Base-by-base conservation (phyloP, 768 basidiomycete species). In the Lentinus tigrinus region DNA sequence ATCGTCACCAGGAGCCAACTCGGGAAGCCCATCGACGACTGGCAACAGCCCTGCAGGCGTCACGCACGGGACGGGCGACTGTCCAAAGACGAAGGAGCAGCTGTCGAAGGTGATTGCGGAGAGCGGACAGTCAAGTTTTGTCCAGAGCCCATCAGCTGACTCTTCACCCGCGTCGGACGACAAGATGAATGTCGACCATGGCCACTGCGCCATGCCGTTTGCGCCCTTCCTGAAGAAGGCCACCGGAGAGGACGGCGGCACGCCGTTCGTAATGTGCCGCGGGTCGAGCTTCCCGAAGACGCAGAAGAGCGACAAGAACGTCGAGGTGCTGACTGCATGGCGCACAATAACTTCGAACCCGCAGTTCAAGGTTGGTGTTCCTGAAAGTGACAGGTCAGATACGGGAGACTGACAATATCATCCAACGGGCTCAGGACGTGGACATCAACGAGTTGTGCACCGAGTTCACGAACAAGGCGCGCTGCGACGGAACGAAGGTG, bases 401-500 rank as follows among this genome's bases (percentile, higher is more conserved):
- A 5, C 39, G 1, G 9, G 19, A 40, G 39, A 19, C 39, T 40
- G 39, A 40, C 19, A 16, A 19, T 19, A 16, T 1, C 31, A 52
- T 21, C 38, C 27, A 37, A 50, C 42, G 49, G 49, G 56, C 56
- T 39, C 66, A 91, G 86, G 88, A 90, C 65, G 77, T 83, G 38
- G 92, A 93, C 66, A 84, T 93, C 56, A 90, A 88, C 64, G 81
- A 88, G 47, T 75, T 94, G 23, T 94, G 92, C 68, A 65, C 83
- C 7, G 88, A 93, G 71, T 91, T 94, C 67, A 81, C 89, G 46
- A 81, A 72, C 67, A 93, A 94, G 75, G 92, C 92, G 47, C 80
- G 84, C 44, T 94, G 92, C 66, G 91, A 93, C 59, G 92, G 92
- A 37, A 85, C 84, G 26, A 91, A 89, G 74, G 88, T 92, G 38